These are phyloP conservation scores for Eudorina sp. DNA, from an alignment of 139 green algal species.

Conservation along the genomic window DNA sequence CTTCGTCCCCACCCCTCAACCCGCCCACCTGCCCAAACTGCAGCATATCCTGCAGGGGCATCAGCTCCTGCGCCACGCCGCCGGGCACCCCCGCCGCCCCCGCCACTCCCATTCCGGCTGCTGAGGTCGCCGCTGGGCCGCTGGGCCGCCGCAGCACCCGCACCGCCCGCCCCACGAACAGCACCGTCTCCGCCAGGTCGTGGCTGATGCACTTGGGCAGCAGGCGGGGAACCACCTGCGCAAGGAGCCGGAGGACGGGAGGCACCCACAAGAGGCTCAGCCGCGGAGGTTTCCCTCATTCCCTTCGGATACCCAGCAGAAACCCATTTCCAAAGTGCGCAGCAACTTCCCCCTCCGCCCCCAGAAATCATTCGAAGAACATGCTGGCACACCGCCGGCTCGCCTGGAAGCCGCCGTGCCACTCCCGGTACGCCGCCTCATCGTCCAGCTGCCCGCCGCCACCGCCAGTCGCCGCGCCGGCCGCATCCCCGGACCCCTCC, in stretches of 20 bases:
- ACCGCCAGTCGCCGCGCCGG: not conserved
- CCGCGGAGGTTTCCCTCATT: too few species aligned
- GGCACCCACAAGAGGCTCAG: too few species aligned
- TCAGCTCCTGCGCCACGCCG: constrained; percentile 55
- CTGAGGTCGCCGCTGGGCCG: not conserved
- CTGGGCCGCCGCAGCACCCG: constrained; percentile 76
- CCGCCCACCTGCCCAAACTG: constrained; percentile 40
- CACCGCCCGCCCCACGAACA: constrained; percentile 91
- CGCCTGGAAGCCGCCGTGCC: constrained; percentile 76
- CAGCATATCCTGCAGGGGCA: constrained; percentile 62
- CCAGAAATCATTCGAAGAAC: too few species aligned
- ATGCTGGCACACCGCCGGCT: not conserved
- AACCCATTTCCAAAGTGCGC: too few species aligned
- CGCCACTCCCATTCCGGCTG: not conserved
- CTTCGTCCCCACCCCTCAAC: not conserved
- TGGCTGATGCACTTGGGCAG: constrained; percentile 75
- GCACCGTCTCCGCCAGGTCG: constrained; percentile 71
- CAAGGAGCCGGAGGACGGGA: not conserved
- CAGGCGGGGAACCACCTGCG: constrained; percentile 60
- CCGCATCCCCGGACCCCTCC: too few species aligned
- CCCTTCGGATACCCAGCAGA: too few species aligned
- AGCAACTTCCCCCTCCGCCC: too few species aligned
- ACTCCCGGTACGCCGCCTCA: constrained; percentile 64
- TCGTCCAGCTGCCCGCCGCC: constrained; percentile 22
- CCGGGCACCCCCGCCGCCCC: not conserved